These are phyloP conservation scores for Pyrus hybrid DNA, from an alignment of 331 rosid species.

Conservation along the genomic window DNA sequence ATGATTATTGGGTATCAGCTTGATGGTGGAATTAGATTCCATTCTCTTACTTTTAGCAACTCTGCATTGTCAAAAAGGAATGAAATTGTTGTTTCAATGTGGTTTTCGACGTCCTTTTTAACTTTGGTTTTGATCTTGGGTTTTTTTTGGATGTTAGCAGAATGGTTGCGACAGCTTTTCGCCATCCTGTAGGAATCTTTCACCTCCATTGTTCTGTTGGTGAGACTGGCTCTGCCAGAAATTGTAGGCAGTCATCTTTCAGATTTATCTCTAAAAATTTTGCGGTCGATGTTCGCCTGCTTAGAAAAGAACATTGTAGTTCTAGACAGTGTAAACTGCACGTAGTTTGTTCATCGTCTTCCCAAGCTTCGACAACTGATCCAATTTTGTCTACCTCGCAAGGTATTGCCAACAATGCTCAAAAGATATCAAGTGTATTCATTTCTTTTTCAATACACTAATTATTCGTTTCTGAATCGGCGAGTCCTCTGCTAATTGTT, in stretches of 20 bases:
- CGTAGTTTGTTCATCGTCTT: conserved; percentile 14
- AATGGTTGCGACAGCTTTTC: conserved; percentile 26
- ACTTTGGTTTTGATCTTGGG: not conserved
- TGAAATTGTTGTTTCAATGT: not conserved
- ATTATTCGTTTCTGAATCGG: not conserved
- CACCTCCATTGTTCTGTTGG: conserved; percentile 15
- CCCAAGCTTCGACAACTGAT: conserved; percentile 14
- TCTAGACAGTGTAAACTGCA: conserved; percentile 3
- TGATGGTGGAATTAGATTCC: not conserved
- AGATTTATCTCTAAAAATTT: conserved; percentile 28
- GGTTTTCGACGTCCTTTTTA: not conserved
- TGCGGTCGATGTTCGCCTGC: conserved; percentile 1
- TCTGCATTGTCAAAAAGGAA: not conserved
- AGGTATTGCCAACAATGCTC: conserved; percentile 1
- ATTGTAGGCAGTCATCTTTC: not conserved
- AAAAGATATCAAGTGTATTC: conserved; percentile 15
- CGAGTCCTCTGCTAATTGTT: not conserved
- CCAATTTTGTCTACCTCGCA: conserved; percentile 9
- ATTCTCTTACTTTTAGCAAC: not conserved
- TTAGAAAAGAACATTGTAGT: not conserved
- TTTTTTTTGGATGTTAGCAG: conserved; percentile 13
- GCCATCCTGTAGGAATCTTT: conserved; percentile 20
- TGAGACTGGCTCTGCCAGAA: conserved; percentile 11
- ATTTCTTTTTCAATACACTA: not conserved
- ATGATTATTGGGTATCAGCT: not conserved